Conservation (phyloP, 2,329 filamentous ascomycete genomes). For the Nigrospora sphaerica region DNA sequence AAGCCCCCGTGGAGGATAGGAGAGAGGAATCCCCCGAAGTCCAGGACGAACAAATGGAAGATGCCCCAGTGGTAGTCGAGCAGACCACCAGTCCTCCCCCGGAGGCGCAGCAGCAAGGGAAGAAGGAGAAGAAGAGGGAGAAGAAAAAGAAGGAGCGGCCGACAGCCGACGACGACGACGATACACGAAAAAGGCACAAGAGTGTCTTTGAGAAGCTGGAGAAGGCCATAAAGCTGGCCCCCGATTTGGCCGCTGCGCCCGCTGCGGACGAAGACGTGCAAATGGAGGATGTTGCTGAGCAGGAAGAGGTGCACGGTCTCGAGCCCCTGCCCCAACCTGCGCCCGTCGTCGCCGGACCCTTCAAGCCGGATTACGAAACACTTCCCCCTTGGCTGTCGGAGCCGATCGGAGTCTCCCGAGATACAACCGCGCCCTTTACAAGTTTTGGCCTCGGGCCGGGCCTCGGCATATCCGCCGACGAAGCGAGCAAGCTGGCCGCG, state of each 20-base stretch:
- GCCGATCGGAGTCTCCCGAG: conserved; percentile 61
- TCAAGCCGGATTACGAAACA: conserved; percentile 65
- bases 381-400: conserved; percentile 75
- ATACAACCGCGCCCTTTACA: conserved; percentile 53
- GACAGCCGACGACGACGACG: conserved; percentile 9
- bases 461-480: conserved; percentile 55
- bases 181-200: conserved; percentile 31
- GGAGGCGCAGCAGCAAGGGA: not conserved
- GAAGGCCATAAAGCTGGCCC: conserved; percentile 40
- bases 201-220: conserved; percentile 47
- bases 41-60: no score
- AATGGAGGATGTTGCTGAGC: conserved; percentile 12
- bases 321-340: conserved; percentile 76
- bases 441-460: conserved; percentile 31
- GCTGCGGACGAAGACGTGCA: conserved; percentile 22
- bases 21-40: conserved; percentile 5
- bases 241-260: conserved; percentile 28
- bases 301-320: conserved; percentile 58
- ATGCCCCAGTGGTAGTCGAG: no score
- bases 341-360: conserved; percentile 46
- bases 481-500: conserved; percentile 55
- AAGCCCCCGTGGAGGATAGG: conserved; percentile 28
- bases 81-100: no score
- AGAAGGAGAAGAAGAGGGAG: conserved; percentile 28
- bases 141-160: conserved; percentile 6